A percentile compares a stretch with the other conserved stretches of the same genome.
Conservation (phyloP, 2,329 filamentous ascomycete genomes). For the Fusarium clavum region DNA sequence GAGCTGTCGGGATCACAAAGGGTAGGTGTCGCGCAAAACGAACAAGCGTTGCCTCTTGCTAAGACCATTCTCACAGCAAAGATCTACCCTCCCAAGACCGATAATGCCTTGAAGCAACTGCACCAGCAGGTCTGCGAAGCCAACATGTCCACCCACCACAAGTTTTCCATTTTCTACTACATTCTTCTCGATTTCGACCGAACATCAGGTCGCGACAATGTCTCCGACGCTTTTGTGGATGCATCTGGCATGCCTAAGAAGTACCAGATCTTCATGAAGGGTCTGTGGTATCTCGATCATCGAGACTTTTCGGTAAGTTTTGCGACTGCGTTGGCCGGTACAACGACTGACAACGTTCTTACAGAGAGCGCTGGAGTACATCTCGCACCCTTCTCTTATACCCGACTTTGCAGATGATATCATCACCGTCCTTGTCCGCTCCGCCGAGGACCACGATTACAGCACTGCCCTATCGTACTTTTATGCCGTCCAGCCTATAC, state of each 20-base stretch:
- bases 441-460: conserved; percentile 69
- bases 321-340: not conserved
- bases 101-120: conserved; percentile 74
- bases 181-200: conserved; percentile 79
- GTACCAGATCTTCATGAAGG: conserved; percentile 84
- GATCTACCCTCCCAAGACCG: conserved; percentile 79
- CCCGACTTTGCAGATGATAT: conserved; percentile 89
- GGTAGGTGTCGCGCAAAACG: conserved; percentile 58
- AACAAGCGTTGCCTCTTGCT: not conserved
- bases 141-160: conserved; percentile 76
- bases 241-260: conserved; percentile 76
- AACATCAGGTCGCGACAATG: conserved; percentile 61
- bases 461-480: conserved; percentile 81
- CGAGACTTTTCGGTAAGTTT: conserved; percentile 70
- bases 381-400: conserved; percentile 82
- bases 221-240: conserved; percentile 68
- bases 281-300: conserved; percentile 83
- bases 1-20: conserved; percentile 75
- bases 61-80: conserved; percentile 59
- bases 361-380: conserved; percentile 76
- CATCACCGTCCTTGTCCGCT: conserved; percentile 73
- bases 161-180: conserved; percentile 86
- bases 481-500: conserved; percentile 77
- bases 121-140: conserved; percentile 76
- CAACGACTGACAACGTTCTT: conserved; percentile 1